Evolutionary conservation across 345 rosid genomes (phyloP).

Genomic region (Lagerstroemia speciosa): DNA sequence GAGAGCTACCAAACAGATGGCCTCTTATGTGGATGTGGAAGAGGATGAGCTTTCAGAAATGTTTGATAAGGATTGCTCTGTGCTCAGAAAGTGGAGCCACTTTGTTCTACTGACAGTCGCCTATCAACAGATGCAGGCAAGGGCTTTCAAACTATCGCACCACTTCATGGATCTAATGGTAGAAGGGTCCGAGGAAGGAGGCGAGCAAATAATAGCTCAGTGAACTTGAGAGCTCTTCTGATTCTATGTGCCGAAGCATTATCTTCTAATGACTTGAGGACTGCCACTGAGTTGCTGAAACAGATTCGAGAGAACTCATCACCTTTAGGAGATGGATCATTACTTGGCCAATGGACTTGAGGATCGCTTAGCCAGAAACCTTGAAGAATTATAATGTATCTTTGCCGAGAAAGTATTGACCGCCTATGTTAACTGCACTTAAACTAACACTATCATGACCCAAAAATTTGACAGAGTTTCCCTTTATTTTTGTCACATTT

Average conservation of each 20-base stretch:
- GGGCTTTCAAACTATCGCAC: neutral
- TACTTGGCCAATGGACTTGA: constrained; percentile 76
- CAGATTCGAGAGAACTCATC: constrained; percentile 71
- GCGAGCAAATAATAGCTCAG: constrained; percentile 28
- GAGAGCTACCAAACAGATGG: no score
- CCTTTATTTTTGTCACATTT: no score
- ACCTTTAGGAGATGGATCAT: constrained; percentile 58
- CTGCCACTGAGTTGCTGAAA: constrained; percentile 62
- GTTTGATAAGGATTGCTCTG: constrained; percentile 59
- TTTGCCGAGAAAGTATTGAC: no score
- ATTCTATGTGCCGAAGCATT: constrained; percentile 69
- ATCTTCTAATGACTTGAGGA: constrained; percentile 49
- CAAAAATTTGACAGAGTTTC: no score
- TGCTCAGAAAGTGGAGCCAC: constrained; percentile 6
- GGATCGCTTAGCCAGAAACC: constrained; percentile 53
- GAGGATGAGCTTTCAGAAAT: constrained; percentile 48
- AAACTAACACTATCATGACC: no score
- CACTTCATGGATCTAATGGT: constrained; percentile 19
- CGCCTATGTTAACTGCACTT: no score
- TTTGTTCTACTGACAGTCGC: neutral
- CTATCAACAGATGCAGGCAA: constrained; percentile 12
- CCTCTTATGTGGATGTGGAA: no score
- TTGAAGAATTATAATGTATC: no score
- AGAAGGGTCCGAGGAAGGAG: constrained; percentile 39
- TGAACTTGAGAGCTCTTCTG: constrained; percentile 61